These are phyloP conservation scores for Fusarium sp. DNA, from an alignment of 2,329 filamentous ascomycete species.

Conservation along the genomic window DNA sequence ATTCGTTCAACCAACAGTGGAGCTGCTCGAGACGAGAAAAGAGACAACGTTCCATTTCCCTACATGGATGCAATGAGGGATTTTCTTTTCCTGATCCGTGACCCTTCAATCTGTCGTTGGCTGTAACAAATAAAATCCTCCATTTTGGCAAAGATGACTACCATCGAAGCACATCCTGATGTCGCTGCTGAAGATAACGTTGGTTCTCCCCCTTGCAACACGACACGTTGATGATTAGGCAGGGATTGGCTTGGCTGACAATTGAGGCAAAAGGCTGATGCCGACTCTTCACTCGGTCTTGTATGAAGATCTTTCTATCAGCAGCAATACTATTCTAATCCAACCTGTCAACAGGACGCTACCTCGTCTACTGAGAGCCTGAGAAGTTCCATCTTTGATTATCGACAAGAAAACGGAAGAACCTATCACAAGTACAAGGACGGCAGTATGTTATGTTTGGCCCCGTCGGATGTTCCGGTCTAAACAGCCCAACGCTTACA, in stretches of 20 bases:
- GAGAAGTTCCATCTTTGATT: conserved; percentile 19
- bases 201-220: background rate
- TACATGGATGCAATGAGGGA: no score
- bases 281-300: background rate
- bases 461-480: no score
- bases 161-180: conserved; percentile 14
- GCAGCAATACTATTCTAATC: rapidly evolving
- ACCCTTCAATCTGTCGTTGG: background rate
- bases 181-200: conserved; percentile 15
- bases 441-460: conserved; percentile 10
- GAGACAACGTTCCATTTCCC: background rate
- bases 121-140: background rate
- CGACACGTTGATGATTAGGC: background rate
- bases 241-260: background rate
- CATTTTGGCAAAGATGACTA: conserved; percentile 5
- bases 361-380: conserved; percentile 21
- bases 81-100: no score
- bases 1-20: no score
- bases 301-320: background rate
- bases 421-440: conserved; percentile 21
- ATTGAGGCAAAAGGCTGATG: rapidly evolving
- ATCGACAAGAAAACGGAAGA: conserved; percentile 17
- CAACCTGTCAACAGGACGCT: background rate
- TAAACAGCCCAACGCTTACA: background rate
- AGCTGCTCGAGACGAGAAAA: no score